Evolutionary conservation across 345 rosid species (phyloP), one percentile per base, ranked within the genome.

Genomic region (Litchi chinensis): DNA sequence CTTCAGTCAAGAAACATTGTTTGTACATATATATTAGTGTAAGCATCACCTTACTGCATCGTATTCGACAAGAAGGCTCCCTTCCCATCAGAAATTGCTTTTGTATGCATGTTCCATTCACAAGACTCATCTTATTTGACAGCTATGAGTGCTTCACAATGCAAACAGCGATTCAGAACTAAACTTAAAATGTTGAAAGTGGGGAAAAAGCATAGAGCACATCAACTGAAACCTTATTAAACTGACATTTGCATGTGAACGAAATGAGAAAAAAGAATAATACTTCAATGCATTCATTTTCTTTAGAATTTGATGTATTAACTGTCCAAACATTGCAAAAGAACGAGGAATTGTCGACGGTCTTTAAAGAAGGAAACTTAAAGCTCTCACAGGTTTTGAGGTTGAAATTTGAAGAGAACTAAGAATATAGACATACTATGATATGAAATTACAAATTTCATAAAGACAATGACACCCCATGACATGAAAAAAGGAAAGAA

Each of bases 41-140:
- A 10, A 65, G 21, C 63, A 65, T 75, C 70, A 75, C 8, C 69
- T 32, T 65, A 18, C 18, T 24, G 65, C 43, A 24, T 37, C 10
- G 10, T 46, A 18, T 65, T 63, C 2, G 13, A 37, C 9, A 10
- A 63, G 41, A 62, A 22, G 15, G 3, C 24, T 8, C 64, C 46
- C 59, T 73, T 73, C 54, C 21, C 76, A 11, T 59, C 12, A 73
- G 66, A 21, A 48, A 40, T 41, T 48, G 67, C 66, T 73, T 37
- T 71, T 16, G 19, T 26, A n/a, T 15, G 16, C 39, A 2, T 52
- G 59, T 15, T 11, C 65, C 19, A 37, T n/a, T 57, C 3, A 57
- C 63, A 57, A 19, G 63, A 57, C 63, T 57, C 63, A 50, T 8
- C 74, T 71, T 71, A 56, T 37, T 32, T 32, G 65, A 73, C 50